Evolutionary conservation across 257 asterid genomes (phyloP), one percentile per base, ranked within the genome.

Genomic region (Parsonsia alboflavescens): DNA sequence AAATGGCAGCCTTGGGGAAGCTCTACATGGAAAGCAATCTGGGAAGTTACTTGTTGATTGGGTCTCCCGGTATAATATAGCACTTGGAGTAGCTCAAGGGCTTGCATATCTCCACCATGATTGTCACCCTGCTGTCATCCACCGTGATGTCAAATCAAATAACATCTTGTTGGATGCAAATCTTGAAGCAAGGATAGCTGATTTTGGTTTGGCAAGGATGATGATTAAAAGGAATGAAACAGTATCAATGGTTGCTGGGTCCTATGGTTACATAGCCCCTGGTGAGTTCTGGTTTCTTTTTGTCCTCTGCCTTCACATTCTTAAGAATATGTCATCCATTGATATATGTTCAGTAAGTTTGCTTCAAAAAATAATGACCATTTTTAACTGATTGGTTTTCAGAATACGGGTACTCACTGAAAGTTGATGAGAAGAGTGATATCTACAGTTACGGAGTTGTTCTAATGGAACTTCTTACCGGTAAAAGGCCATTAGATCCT

Each of bases 401-500:
- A 89, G 96, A 89, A 72, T 89, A 89, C 5, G 96, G 96, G 3
- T 89, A 88, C 78, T 83, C 91, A 0, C 46, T 86, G 61, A 86
- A 89, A 79, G 90, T 89, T 8, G 93, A 89, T 39, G 93, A 89
- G 77, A 89, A 84, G 82, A 89, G 88, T 22, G 91, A 89, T 49
- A 85, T 89, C 28, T 89, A 89, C 85, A 88, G 96, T 84, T 89
- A 85, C 17, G 96, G 96, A n/a, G 96, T 89, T 9, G 91, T 89
- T 50, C 83, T 89, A 5, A 85, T 88, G 96, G 91, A 89, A 76
- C 93, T 89, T 70, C 82, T 89, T 10, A 85, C 88, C 0, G 91
- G 96, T 16, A 88, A 80, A 83, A 79, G 72, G 79, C 89, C 93
- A 45, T 68, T 89, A 70, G 93, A 89, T 75, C 85, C 93, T 1